Base-by-base conservation (phyloP, 1,139 yeast genomes). In the Suhomyces chickasaworum region DNA sequence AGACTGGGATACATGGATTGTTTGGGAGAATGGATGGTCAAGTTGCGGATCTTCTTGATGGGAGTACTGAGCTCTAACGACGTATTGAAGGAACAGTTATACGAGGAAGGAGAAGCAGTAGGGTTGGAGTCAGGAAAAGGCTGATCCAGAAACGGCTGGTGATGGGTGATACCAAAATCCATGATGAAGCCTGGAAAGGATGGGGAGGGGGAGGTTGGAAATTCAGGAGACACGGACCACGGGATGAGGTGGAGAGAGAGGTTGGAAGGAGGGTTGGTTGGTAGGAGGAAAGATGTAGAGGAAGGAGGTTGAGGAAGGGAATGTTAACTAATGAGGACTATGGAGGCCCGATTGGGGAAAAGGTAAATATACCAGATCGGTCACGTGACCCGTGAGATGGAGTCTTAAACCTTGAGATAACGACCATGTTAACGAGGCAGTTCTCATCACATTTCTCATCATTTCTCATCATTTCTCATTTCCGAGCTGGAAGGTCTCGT, bases 41-140 rank as follows among this genome's bases (percentile, higher is more conserved):
- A 60, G 38, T 64, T 60, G 43, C 65, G 58, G 47, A 75, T 71
- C 53, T 64, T 65, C 50, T 68, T 71, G 39, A 72, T 74, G 17
- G 79, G 79, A 0, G 79, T 74, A 46, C 59, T 68, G 41, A 74
- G 59, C 51, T 54, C 58, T 16, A 49, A 41, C 33, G 55, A 53
- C 21, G 51, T 48, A 51, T 54, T 53, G 46, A 44, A 48, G 25
- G 50, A 37, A 20, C 45, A 42, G 46, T 44, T 47, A 40, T 35
- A 44, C 29, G 50, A 43, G 22, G 39, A 20, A 15, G 49, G 45
- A n/a, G 46, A 40, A 3, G 40, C 37, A 7, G 49, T 41, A 17
- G 41, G 32, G 33, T 46, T 42, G 37, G 42, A 42, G 32, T 40
- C 46, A 7, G 34, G 45, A 23, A 31, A 6, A 17, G 30, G 38